phyloP scores from a whole-genome alignment of 2,329 filamentous ascomycete species.

The Aspergillus novofumigatus region DNA sequence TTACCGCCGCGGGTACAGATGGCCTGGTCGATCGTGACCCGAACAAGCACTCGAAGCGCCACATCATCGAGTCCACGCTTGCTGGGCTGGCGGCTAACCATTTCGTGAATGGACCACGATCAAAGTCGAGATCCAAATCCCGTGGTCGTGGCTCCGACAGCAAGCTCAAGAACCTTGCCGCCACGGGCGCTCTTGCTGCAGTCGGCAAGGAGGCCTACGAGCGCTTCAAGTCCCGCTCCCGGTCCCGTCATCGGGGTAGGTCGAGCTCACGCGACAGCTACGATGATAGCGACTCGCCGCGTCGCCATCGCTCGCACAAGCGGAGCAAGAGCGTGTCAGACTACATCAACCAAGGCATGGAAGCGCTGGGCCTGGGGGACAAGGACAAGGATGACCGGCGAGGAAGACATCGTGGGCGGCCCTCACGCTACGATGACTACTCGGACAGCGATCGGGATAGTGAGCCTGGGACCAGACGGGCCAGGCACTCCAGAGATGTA shows the following conservation, averaged over 20 bases:
- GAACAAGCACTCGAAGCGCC: constrained; percentile 71
- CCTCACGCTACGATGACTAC: constrained; percentile 30
- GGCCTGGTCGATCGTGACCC: constrained; percentile 64
- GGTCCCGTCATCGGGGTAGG: constrained; percentile 32
- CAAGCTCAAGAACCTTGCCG: constrained; percentile 40
- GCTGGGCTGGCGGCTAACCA: constrained; percentile 84
- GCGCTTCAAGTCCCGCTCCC: constrained; percentile 41
- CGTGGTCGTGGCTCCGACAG: constrained; percentile 41
- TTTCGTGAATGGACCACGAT: constrained; percentile 75
- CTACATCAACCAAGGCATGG: constrained; percentile 43
- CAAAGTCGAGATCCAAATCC: constrained; percentile 65
- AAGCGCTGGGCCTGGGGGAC: constrained; percentile 41
- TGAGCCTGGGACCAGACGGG: constrained; percentile 26
- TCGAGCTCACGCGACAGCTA: constrained; percentile 51
- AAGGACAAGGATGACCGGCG: constrained; percentile 29
- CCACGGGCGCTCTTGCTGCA: constrained; percentile 43
- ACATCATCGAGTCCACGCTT: constrained; percentile 80
- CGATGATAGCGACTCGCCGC: constrained; percentile 47
- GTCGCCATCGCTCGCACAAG: constrained; percentile 39
- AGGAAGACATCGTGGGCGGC: constrained; percentile 25
- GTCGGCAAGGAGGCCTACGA: constrained; percentile 46
- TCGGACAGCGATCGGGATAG: constrained; percentile 41
- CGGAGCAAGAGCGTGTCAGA: constrained; percentile 46
- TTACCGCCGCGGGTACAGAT: constrained; percentile 82
- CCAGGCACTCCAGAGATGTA: constrained; percentile 42